Evolutionary conservation across 2,329 filamentous ascomycete genomes (phyloP).

Genomic region (Penicillium sclerotigenum): DNA sequence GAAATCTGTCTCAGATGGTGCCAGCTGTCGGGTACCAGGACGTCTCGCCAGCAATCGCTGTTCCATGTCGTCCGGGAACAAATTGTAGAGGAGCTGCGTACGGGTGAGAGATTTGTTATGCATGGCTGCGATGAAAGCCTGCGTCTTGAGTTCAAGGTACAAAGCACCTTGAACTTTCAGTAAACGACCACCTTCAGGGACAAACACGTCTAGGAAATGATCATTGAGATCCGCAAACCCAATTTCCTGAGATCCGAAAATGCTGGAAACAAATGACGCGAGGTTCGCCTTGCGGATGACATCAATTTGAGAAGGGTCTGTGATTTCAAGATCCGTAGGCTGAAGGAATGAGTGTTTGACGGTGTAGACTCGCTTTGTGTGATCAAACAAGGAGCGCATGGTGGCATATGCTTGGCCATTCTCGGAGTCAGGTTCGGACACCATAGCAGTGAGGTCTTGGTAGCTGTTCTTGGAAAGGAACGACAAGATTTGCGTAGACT

Average conservation of each 20-base stretch:
- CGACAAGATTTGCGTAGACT: conserved; percentile 59
- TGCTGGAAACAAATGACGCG: conserved; percentile 61
- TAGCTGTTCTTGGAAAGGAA: conserved; percentile 57
- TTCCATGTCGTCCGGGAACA: conserved; percentile 59
- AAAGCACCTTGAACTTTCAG: conserved; percentile 60
- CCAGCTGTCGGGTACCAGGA: conserved; percentile 53
- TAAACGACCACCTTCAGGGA: conserved; percentile 56
- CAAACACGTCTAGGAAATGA: conserved; percentile 62
- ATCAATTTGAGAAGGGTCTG: conserved; percentile 53
- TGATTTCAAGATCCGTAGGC: conserved; percentile 51
- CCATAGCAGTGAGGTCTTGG: conserved; percentile 56
- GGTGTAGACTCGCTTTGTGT: conserved; percentile 61
- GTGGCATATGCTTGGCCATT: conserved; percentile 61
- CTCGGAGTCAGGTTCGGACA: conserved; percentile 54
- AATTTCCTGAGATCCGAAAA: conserved; percentile 63
- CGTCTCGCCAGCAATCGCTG: conserved; percentile 54
- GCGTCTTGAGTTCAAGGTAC: conserved; percentile 64
- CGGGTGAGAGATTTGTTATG: conserved; percentile 55
- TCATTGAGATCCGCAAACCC: conserved; percentile 63
- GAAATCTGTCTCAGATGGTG: conserved; percentile 60
- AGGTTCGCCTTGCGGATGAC: conserved; percentile 63
- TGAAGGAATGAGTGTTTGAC: conserved; percentile 56
- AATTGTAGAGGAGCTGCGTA: conserved; percentile 56
- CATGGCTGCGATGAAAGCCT: conserved; percentile 62
- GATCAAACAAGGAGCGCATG: conserved; percentile 60